Evolutionary conservation across 106 monocot genomes (phyloP).

Genomic region (Amphibolis antarctica): DNA sequence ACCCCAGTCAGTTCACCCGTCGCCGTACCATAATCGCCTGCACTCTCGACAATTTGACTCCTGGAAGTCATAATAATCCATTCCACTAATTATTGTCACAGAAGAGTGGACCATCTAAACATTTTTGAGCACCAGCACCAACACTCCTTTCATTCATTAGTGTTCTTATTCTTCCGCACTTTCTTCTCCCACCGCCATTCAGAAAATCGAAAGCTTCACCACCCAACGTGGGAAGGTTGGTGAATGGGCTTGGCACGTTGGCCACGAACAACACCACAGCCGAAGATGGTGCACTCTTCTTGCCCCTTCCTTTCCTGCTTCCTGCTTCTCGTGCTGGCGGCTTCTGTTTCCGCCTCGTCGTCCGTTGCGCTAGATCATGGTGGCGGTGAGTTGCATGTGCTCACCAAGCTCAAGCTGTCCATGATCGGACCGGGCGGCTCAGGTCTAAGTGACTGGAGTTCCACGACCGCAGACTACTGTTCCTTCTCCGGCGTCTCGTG

Average conservation of each 20-base stretch:
- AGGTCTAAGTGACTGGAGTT: constrained; percentile 58
- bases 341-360: neutral
- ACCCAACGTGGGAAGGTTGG: neutral
- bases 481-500: constrained; percentile 56
- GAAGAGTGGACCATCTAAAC: too few species aligned
- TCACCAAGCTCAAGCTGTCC: constrained; percentile 41
- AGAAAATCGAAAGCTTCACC: neutral
- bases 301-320: neutral
- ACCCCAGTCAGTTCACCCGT: too few species aligned
- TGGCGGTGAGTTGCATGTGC: constrained; percentile 18
- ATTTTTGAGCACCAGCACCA: too few species aligned
- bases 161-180: neutral
- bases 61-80: too few species aligned
- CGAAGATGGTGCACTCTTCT: neutral
- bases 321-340: constrained; percentile 6
- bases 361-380: neutral
- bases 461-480: constrained; percentile 27
- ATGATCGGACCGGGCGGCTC: constrained; percentile 17
- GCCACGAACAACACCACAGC: neutral
- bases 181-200: neutral
- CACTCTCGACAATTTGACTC: too few species aligned
- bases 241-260: neutral
- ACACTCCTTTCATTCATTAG: too few species aligned
- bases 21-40: too few species aligned
- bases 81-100: too few species aligned